A percentile compares a stretch with the other conserved stretches of the same genome.
Conservation (phyloP, 2,329 filamentous ascomycete species). For the Phoma sp. region DNA sequence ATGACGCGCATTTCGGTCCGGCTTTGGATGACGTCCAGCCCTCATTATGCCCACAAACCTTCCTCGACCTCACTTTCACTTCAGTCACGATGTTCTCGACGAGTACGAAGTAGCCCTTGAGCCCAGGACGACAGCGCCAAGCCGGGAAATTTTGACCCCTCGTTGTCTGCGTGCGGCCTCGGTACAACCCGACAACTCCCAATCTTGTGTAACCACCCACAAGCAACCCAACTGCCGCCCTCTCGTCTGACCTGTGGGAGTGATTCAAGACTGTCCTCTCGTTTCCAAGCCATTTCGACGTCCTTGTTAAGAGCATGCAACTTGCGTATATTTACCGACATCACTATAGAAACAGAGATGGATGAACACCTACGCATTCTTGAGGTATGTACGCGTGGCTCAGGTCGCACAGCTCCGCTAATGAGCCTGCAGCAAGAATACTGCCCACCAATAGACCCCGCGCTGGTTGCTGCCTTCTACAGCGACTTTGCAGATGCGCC, state of each 20-base stretch:
- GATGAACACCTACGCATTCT: constrained; percentile 45
- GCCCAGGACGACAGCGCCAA: constrained; percentile 6
- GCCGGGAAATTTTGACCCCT: constrained; percentile 10
- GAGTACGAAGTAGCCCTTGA: neutral
- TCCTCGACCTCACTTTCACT: too few relatives aligned
- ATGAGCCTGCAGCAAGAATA: constrained; percentile 68
- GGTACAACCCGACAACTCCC: neutral
- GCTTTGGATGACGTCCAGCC: constrained; percentile 8
- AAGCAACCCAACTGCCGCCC: neutral
- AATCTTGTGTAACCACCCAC: neutral
- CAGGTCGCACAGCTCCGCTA: constrained; percentile 21
- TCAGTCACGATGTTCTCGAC: neutral
- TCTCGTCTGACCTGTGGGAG: neutral
- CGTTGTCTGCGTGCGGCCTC: neutral
- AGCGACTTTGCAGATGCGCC: constrained; percentile 74
- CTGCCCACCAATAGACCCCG: constrained; percentile 76
- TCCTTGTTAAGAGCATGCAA: constrained; percentile 36
- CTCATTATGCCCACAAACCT: too few relatives aligned
- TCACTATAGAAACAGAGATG: constrained; percentile 41
- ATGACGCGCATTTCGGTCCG: neutral
- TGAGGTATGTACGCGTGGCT: constrained; percentile 32
- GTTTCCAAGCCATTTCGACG: neutral
- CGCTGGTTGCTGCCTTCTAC: constrained; percentile 77
- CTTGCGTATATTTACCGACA: constrained; percentile 30
- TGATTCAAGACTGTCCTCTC: too few relatives aligned